Evolutionary conservation across 176 grass and related monocot genomes (phyloP).

Genomic region (Oryza coarctata): DNA sequence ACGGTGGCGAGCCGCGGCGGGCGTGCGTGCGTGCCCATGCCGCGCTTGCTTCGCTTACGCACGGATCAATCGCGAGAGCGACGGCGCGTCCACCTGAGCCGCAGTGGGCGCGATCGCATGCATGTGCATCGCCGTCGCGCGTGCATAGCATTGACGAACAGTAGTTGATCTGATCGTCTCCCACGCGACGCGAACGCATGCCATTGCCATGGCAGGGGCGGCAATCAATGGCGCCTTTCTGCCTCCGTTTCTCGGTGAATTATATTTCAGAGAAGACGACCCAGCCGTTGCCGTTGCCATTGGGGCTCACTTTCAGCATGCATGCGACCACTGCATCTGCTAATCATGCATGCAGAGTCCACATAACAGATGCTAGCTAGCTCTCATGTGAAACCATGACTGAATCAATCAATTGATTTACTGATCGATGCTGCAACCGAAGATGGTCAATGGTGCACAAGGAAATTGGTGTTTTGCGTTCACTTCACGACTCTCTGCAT

Average conservation of each 20-base stretch:
- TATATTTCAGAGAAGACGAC: background rate
- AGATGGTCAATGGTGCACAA: background rate
- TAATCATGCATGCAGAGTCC: background rate
- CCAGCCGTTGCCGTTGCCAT: background rate
- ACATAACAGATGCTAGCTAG: too few relatives aligned
- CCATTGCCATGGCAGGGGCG: background rate
- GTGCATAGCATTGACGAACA: too few relatives aligned
- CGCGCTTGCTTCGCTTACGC: background rate
- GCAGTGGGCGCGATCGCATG: too few relatives aligned
- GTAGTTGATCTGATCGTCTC: too few relatives aligned
- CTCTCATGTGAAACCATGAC: too few relatives aligned
- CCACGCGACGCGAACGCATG: too few relatives aligned
- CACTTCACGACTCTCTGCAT: background rate
- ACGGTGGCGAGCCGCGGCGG: too few relatives aligned
- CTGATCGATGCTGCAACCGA: background rate
- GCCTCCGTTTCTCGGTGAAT: background rate
- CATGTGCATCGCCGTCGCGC: too few relatives aligned
- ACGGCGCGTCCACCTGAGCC: background rate
- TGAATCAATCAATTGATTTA: too few relatives aligned
- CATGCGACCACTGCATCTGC: background rate
- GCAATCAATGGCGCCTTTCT: background rate
- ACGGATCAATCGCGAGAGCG: background rate
- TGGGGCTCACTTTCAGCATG: background rate
- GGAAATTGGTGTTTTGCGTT: background rate
- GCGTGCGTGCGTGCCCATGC: too few relatives aligned